Evolutionary conservation across 768 basidiomycete species (phyloP), one percentile per base, ranked within the genome.

Genomic region (Psilocybe sp.): DNA sequence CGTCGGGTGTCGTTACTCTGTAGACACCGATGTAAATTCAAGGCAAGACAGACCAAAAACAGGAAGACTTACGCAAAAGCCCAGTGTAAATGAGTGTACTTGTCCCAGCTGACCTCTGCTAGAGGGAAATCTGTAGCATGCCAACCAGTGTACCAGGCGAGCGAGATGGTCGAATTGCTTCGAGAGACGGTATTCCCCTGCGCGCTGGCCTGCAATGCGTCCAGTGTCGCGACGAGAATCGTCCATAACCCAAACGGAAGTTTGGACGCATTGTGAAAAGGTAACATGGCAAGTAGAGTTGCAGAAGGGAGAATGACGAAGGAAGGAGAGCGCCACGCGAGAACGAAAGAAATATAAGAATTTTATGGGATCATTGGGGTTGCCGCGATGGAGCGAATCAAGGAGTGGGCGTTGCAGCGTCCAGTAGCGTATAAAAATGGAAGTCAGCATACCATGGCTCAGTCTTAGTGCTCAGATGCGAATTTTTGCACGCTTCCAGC

Each of bases 31-130:
- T 16, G 51, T 48, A 45, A 44, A 28, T 36, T 12, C 49, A 37
- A 50, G 28, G 34, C 40, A 18, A 28, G 20, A 43, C 32, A n/a
- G 16, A 46, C 18, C 28, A 35, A 28, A 40, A 14, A 43, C 40
- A 23, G 31, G 18, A 41, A 37, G 8, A 69, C 79, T 69, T 56
- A 85, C 84, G 75, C 84, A 54, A 85, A 84, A 38, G 82, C 75
- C 64, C 82, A 85, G 23, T 71, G 76, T 65, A 85, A 58, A 40
- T 78, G 69, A 5, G 73, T 79, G 54, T 81, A 79, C 54, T 78
- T 79, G 9, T 66, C 65, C 78, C 77, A 80, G 49, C 68, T 70
- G n/a, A 80, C 65, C 28, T 69, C 55, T 36, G 70, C 60, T 46
- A 77, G 63, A 9, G 77, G 71, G 56, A 74, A 73, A 50, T 73